phyloP scores from a whole-genome alignment of 768 basidiomycete genomes.

The Hygrocybe punicea region DNA sequence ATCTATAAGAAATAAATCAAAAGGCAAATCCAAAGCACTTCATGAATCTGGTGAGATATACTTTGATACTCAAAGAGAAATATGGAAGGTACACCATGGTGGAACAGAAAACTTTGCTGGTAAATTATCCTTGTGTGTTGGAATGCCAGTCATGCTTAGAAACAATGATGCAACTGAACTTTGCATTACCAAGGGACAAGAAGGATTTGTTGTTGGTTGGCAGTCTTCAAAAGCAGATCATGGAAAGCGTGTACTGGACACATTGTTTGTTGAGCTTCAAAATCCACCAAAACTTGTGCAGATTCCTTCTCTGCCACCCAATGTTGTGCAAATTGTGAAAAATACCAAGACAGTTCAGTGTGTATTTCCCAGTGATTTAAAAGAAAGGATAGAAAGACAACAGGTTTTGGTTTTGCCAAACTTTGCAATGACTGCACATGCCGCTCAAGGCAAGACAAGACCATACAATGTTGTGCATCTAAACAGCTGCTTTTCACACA shows the following conservation, averaged over 20 bases:
- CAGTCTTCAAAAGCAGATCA: slow-evolving; percentile 5
- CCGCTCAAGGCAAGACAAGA: slow-evolving; percentile 26
- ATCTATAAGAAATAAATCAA: not conserved
- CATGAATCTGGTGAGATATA: not conserved
- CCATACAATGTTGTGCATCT: slow-evolving; percentile 29
- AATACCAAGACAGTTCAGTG: slow-evolving; percentile 4
- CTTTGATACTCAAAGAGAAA: slow-evolving; percentile 12
- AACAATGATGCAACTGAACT: slow-evolving; percentile 24
- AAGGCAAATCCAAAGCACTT: not conserved
- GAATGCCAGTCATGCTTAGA: slow-evolving; percentile 34
- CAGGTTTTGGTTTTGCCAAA: slow-evolving; percentile 25
- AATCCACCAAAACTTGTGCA: slow-evolving; percentile 8
- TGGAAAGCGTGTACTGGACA: slow-evolving; percentile 23
- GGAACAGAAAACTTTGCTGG: slow-evolving; percentile 25
- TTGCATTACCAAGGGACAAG: slow-evolving; percentile 25
- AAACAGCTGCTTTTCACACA: slow-evolving; percentile 7
- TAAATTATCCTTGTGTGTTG: slow-evolving; percentile 28
- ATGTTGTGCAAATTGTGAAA: slow-evolving; percentile 15
- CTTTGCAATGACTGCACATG: slow-evolving; percentile 30
- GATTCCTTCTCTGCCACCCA: slow-evolving; percentile 8
- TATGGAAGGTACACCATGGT: slow-evolving; percentile 25
- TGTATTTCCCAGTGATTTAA: slow-evolving; percentile 14
- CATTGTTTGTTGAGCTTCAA: slow-evolving; percentile 10
- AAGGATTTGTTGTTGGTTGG: slow-evolving; percentile 30
- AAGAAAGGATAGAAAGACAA: slow-evolving; percentile 7